Evolutionary conservation across 495 filamentous ascomycete species (phyloP).

Genomic region (Delitschia confertaspora): DNA sequence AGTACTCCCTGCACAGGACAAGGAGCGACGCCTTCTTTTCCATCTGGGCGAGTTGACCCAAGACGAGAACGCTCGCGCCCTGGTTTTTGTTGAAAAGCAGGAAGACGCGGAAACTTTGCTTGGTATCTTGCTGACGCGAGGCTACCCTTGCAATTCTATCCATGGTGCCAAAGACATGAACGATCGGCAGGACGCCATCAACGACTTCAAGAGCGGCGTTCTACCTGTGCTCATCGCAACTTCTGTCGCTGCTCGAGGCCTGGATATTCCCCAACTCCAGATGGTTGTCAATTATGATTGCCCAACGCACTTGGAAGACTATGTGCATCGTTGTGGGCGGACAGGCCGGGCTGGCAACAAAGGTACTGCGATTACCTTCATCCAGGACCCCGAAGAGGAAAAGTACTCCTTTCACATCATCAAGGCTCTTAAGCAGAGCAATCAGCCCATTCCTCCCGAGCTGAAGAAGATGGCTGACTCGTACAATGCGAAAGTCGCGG

Average conservation of each 20-base stretch:
- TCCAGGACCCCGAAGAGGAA: constrained; percentile 76
- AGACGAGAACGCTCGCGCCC: constrained; percentile 78
- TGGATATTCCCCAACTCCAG: constrained; percentile 95
- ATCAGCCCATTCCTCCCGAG: constrained; percentile 66
- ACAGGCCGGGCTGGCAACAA: constrained; percentile 93
- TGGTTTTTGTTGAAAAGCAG: constrained; percentile 94
- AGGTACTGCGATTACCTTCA: constrained; percentile 89
- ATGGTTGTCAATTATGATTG: constrained; percentile 95
- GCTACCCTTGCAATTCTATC: constrained; percentile 92
- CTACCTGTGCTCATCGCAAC: constrained; percentile 89
- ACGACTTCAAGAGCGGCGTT: constrained; percentile 88
- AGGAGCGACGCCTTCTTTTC: constrained; percentile 77
- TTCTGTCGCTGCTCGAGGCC: constrained; percentile 86
- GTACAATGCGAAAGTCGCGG: constrained; percentile 82
- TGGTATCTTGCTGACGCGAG: constrained; percentile 72
- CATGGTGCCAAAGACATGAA: constrained; percentile 95
- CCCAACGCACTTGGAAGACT: constrained; percentile 95
- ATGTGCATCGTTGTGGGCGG: constrained; percentile 90
- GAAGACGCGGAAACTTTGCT: constrained; percentile 84
- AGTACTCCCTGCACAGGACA: constrained; percentile 67
- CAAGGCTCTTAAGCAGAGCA: constrained; percentile 88
- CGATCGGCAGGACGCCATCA: constrained; percentile 88
- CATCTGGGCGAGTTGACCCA: constrained; percentile 74
- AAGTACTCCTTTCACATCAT: constrained; percentile 82
- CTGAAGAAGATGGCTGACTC: constrained; percentile 54